phyloP scores from a whole-genome alignment of 1,284 basidiomycete species.

The Athelia sp. region DNA sequence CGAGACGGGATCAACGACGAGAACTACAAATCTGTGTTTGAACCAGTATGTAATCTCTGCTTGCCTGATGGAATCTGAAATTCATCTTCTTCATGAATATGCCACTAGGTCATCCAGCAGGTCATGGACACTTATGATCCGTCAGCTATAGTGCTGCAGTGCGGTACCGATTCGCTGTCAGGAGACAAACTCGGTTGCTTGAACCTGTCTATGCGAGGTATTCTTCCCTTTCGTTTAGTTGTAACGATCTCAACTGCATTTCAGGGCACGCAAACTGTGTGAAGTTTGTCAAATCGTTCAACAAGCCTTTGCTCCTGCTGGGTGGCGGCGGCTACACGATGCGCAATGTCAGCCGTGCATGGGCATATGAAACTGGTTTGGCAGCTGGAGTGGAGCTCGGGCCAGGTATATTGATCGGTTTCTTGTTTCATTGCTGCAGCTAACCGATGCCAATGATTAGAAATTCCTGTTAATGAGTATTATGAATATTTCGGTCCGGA shows the following conservation, averaged over 20 bases:
- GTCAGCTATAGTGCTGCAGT: constrained; percentile 95
- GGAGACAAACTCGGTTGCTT: constrained; percentile 96
- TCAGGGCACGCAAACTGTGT: constrained; percentile 95
- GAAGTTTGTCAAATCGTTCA: constrained; percentile 95
- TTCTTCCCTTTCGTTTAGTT: constrained; percentile 1
- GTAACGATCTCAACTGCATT: constrained; percentile 2
- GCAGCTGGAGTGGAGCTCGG: constrained; percentile 94
- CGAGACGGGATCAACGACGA: constrained; percentile 96
- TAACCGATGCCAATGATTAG: constrained; percentile 34
- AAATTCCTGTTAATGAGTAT: constrained; percentile 96
- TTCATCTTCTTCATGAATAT: too few relatives aligned
- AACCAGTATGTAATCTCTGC: constrained; percentile 63
- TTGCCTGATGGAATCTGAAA: not conserved
- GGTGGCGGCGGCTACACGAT: constrained; percentile 99
- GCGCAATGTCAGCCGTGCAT: constrained; percentile 94
- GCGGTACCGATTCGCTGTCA: constrained; percentile 96
- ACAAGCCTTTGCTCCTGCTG: constrained; percentile 86
- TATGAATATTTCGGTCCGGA: constrained; percentile 99
- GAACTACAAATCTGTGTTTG: constrained; percentile 92
- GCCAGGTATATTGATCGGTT: constrained; percentile 47
- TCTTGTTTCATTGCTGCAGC: not conserved
- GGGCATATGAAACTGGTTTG: constrained; percentile 98
- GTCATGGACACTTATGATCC: constrained; percentile 98
- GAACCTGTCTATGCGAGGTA: constrained; percentile 95
- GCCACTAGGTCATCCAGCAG: constrained; percentile 77